A percentile compares a stretch with the other conserved stretches of the same genome.
These are phyloP conservation scores for Hygrophila difformis DNA, from an alignment of 257 asterid genomes.

Conservation along the genomic window DNA sequence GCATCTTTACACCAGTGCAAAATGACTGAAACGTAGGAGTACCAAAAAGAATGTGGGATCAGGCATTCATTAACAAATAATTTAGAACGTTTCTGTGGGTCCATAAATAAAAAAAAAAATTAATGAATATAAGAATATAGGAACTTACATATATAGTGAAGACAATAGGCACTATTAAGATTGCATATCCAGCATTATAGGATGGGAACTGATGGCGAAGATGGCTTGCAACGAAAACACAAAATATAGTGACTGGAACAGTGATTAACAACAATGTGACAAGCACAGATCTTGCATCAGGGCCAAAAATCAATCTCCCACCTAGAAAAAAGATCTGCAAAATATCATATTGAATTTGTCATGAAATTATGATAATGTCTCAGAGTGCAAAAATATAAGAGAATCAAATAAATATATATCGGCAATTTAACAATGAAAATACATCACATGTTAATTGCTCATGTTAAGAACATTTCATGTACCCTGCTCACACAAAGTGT, in stretches of 20 bases:
- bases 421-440: no score
- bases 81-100: conserved; percentile 5
- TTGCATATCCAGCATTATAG: conserved; percentile 85
- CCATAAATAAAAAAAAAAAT: background rate
- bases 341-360: conserved; percentile 17
- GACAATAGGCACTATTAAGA: conserved; percentile 52
- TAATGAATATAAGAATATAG: conserved; percentile 15
- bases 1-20: no score
- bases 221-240: conserved; percentile 89
- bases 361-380: background rate
- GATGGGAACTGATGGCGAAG: conserved; percentile 77
- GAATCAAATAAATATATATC: no score
- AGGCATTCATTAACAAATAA: conserved; percentile 15
- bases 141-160: conserved; percentile 68
- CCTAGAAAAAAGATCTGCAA: conserved; percentile 84
- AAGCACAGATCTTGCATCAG: conserved; percentile 92
- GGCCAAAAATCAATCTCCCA: conserved; percentile 98
- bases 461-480: background rate
- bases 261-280: conserved; percentile 72
- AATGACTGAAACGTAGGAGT: no score
- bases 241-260: conserved; percentile 71
- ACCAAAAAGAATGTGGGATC: conserved; percentile 8
- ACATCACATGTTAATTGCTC: no score
- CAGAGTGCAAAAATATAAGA: no score
- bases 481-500: background rate